These are phyloP conservation scores for Linnemannia zychae DNA, from an alignment of 192 early-diverging fungal genomes.

Conservation along the genomic window DNA sequence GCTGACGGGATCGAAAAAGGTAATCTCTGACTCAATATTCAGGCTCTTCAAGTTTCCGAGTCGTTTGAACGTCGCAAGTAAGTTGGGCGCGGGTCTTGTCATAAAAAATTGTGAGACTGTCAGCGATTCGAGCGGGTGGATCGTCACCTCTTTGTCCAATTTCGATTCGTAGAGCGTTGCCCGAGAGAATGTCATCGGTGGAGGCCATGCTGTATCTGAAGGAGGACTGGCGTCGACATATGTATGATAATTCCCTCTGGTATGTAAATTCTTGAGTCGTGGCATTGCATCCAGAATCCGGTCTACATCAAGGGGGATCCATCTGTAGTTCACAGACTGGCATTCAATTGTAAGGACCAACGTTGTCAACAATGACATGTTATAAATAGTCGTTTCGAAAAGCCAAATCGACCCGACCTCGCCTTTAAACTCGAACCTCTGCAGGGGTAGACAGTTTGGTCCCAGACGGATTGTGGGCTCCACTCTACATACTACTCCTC, in stretches of 20 bases:
- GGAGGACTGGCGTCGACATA: not conserved
- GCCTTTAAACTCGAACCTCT: not conserved
- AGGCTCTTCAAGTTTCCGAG: not conserved
- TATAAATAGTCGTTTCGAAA: not conserved
- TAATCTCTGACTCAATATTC: not conserved
- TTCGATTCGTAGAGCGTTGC: too few species aligned
- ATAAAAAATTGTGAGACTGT: not conserved
- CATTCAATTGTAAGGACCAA: not conserved
- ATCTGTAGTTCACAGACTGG: not conserved
- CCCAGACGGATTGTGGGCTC: not conserved
- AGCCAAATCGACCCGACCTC: not conserved
- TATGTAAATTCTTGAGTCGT: not conserved
- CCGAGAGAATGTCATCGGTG: not conserved
- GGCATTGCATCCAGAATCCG: not conserved
- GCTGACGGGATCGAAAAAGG: not conserved
- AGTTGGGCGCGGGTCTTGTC: not conserved
- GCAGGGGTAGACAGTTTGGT: not conserved
- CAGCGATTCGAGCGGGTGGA: not conserved
- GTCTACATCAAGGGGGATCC: not conserved
- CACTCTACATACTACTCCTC: not conserved
- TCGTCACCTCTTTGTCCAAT: not conserved
- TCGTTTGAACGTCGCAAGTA: not conserved
- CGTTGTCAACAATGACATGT: not conserved
- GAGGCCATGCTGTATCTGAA: not conserved
- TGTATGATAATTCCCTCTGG: not conserved